Base-by-base conservation (phyloP, 495 filamentous ascomycete species). In the Astrocystis sublimbata region DNA sequence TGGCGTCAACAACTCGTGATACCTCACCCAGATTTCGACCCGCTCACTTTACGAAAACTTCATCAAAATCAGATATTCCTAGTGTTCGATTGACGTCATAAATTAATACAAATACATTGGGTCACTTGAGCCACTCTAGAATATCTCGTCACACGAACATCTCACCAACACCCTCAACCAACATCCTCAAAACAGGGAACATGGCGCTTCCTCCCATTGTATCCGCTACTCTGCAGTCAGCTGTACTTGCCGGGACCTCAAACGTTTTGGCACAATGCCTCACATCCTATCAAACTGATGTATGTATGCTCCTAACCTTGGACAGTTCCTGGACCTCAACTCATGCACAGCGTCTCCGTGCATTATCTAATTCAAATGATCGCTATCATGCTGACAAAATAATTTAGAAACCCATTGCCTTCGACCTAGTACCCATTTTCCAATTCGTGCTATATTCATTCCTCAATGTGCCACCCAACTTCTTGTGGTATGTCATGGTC, bases 241-340 rank as follows among this genome's bases (percentile, higher is more conserved):
- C 85, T 15, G 60, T 91, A 50, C 81, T 98, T 6, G 88, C 84
- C 43, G 84, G 84, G 61, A 78, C 89, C 4, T 93, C 92, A 61
- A 96, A 96, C 66, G 62, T 97, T 62, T 72, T 96, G 26, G 94
- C 92, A 2, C 93, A 97, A 71, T 72, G 79, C 41, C 85, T 97
- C 60, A 83, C 87, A 40, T 83, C 89, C 33, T 89, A 90, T 68
- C 83, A 84, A 60, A 72, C 77, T 52, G 71, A 84, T 61, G 91
- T 92, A 83, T 38, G 79, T 53, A 31, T n/a, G n/a, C n/a, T n/a
- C n/a, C n/a, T n/a, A n/a, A n/a, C n/a, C 17, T 13, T 21, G 12
- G 8, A 23, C 3, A 30, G 10, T 12, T 26, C 35, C 26, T 50
- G 30, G 21, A 64, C 4, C 19, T 26, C 59, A 7, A 23, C 19